phyloP scores from a whole-genome alignment of 148 eudicot species.

The Chenopodium formosanum region DNA sequence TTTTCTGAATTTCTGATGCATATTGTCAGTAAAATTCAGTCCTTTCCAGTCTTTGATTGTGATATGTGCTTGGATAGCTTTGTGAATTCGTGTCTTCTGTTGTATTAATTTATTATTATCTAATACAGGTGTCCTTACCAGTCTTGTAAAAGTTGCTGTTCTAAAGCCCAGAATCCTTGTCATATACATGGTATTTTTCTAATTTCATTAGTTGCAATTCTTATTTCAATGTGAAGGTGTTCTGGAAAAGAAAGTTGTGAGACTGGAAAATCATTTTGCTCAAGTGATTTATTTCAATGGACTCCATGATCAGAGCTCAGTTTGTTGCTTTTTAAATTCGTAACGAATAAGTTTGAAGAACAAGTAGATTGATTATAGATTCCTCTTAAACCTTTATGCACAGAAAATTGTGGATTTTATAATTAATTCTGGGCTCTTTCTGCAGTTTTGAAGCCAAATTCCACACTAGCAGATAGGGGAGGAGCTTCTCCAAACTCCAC shows the following conservation, averaged over 20 bases:
- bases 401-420: background rate
- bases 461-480: slow-evolving; percentile 47
- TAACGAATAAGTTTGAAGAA: background rate
- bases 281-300: background rate
- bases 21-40: background rate
- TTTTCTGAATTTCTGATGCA: background rate
- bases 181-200: slow-evolving; percentile 40
- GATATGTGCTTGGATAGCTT: background rate
- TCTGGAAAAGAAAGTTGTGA: background rate
- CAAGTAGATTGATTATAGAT: background rate
- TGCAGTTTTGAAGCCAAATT: slow-evolving; percentile 47
- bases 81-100: slow-evolving; percentile 11
- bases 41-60: background rate
- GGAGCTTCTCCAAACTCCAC: slow-evolving; percentile 37
- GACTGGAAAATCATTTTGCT: background rate
- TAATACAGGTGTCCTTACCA: slow-evolving; percentile 44
- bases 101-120: slow-evolving; percentile 1
- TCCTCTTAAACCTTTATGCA: background rate
- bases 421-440: background rate
- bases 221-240: background rate
- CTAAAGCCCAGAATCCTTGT: slow-evolving; percentile 54
- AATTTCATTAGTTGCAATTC: background rate
- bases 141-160: slow-evolving; percentile 55
- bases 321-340: background rate
- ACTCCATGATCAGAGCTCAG: background rate